Base-by-base conservation (phyloP, 345 rosid genomes). In the Moricandia moricandioides region DNA sequence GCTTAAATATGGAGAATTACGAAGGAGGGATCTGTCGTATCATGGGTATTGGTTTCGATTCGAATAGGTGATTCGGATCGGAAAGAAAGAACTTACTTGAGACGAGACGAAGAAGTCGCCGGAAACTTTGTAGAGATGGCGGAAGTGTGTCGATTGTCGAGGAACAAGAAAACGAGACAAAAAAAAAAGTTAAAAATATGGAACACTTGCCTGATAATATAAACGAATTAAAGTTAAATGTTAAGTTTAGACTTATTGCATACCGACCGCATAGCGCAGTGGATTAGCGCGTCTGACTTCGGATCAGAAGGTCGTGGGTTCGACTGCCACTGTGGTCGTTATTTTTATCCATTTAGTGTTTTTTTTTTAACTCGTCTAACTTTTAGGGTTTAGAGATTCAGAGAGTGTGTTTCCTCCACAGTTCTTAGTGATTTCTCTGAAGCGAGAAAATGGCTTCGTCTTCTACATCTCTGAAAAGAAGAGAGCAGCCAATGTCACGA, bases 271-370 rank as follows among this genome's bases (percentile, higher is more conserved):
- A 87, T 90, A 90, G 96, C 94, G 92, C 93, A 90, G 94, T 90
- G 92, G 92, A 88, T 90, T 90, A 87, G 94, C 89, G 94, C 95
- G 93, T 92, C 89, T 89, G 92, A 89, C 97, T 93, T 93, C 92
- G 94, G 90, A 84, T 89, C 91, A 88, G 83, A 85, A 91, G 97
- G 97, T 86, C 91, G 89, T 82, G 86, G 89, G 90, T 84, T 89
- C 91, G 91, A 86, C 89, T 82, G 86, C 88, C 92, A 87, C 89
- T 89, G 92, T 87, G 86, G 92, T 87, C 89, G 86, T 1, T 1
- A 31, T 0, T 2, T 14, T 10, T 0, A 29, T 8, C 6, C 6
- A 8, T n/a, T 45, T 45, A 1, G 7, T 51, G 8, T 14, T 56
- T 21, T 11, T 0, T 5, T 3, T 14, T 30, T 18, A 5, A 5